Conservation (phyloP, 352 stramenopile species). For the Elongisporangium anandrum region DNA sequence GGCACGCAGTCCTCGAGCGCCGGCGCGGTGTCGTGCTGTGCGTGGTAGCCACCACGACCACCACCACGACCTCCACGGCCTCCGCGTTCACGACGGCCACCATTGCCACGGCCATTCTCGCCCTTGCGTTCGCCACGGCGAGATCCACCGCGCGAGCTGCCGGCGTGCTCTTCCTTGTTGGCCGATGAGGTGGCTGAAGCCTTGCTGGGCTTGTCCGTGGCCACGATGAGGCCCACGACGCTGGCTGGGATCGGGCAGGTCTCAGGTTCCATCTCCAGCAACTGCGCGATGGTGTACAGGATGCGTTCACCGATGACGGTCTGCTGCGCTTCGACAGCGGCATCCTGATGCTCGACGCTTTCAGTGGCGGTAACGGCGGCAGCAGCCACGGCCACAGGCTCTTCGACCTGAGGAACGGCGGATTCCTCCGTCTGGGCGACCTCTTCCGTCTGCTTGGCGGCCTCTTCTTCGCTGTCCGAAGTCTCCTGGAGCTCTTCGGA, state of each 20-base stretch:
- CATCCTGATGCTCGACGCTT: constrained; percentile 13
- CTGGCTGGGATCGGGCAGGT: constrained; percentile 41
- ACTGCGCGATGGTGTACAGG: constrained; percentile 72
- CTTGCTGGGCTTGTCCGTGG: constrained; percentile 46
- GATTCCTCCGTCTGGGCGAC: constrained; percentile 4
- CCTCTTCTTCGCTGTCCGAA: constrained; percentile 6
- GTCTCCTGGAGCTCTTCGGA: constrained; percentile 19
- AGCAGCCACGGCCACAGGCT: background rate
- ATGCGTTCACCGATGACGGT: constrained; percentile 47
- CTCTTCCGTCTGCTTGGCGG: constrained; percentile 21
- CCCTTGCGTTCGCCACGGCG: constrained; percentile 37
- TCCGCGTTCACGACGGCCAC: constrained; percentile 35
- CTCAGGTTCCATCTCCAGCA: constrained; percentile 69
- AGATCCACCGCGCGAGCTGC: constrained; percentile 31
- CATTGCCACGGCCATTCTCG: constrained; percentile 34
- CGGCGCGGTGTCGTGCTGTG: constrained; percentile 44
- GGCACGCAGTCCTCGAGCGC: constrained; percentile 59
- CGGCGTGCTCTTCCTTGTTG: constrained; percentile 18
- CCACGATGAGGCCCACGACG: constrained; percentile 45
- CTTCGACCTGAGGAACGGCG: background rate
- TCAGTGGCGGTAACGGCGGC: background rate
- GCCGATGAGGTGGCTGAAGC: constrained; percentile 20
- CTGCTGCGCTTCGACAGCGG: constrained; percentile 29
- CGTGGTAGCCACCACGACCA: constrained; percentile 34
- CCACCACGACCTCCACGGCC: constrained; percentile 28